Conservation (phyloP, 2,329 filamentous ascomycete genomes). For the Diaporthe sp. region DNA sequence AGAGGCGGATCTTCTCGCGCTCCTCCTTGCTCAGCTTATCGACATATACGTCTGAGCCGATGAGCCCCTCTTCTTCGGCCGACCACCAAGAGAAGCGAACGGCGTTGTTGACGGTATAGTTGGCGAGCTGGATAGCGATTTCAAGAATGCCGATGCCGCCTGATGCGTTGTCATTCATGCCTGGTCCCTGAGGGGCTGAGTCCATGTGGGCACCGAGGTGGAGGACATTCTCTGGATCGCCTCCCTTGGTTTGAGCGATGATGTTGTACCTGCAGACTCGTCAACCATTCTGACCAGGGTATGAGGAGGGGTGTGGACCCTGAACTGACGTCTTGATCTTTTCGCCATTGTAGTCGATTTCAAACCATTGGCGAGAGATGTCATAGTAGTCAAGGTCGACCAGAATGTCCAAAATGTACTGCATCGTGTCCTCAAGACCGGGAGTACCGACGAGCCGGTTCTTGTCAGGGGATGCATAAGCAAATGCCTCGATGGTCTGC, state of each 20-base stretch:
- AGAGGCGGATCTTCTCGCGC: conserved; percentile 50
- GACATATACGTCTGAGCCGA: conserved; percentile 52
- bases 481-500: background rate
- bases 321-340: background rate
- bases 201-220: conserved; percentile 72
- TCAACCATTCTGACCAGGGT: background rate
- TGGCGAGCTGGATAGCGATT: conserved; percentile 43
- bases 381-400: background rate
- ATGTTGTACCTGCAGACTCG: conserved; percentile 61
- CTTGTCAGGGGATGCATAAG: background rate
- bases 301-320: rapidly evolving
- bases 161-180: conserved; percentile 76
- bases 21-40: conserved; percentile 48
- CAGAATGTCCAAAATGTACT: background rate
- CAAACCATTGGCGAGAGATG: background rate
- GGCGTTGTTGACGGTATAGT: conserved; percentile 53
- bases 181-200: conserved; percentile 70
- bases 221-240: conserved; percentile 70
- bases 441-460: background rate
- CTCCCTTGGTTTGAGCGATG: conserved; percentile 69
- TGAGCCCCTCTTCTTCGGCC: conserved; percentile 58
- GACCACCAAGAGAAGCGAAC: conserved; percentile 60
- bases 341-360: background rate
- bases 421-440: background rate
- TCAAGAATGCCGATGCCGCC: conserved; percentile 44